Base-by-base conservation (phyloP, 495 filamentous ascomycete species). In the Darksidea phi region DNA sequence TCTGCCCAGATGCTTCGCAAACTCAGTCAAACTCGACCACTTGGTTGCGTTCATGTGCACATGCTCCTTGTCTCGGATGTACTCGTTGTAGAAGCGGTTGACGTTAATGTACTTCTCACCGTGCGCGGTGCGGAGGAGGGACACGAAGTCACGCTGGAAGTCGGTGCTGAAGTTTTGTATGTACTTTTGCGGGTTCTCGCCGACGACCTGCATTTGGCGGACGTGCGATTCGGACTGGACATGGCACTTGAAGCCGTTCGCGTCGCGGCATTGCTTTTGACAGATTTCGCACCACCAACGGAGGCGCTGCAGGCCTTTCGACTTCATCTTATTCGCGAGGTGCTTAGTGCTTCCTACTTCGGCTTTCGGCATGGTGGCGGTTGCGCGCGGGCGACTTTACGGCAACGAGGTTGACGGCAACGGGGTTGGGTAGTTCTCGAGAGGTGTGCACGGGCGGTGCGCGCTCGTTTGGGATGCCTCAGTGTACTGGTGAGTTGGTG, bases 31-130 rank as follows among this genome's bases (percentile, higher is more conserved):
- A 36, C 79, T 77, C 57, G 85, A 82, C 91, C 91, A 97, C 65
- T 84, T 83, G 2, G 94, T 97, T 38, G 91, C 80, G 74, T 96
- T 97, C 86, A 97, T 88, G 70, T 97, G 95, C 13, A 91, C 79
- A 70, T 97, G 95, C 71, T 91, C 84, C 70, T 88, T 88, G 72
- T 88, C 79, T 15, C 77, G 75, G 60, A 94, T 93, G 63, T 89
- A 88, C 68, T 90, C 85, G 73, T 97, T 89, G 71, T 99, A 99
- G 71, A 96, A 97, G 51, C 89, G 85, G 61, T 97, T 97, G 6
- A 90, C 79, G 28, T 90, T 79, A 1, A 97, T 83, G 52, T 82
- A 77, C 76, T 97, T 97, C 70, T 92, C 88, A 38, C 90, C 89
- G 63, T 98, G 95, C 0, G 81, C 79, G 0, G 91, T 95, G 46